These are phyloP conservation scores for Coleophoma crateriformis DNA, from an alignment of 2,329 filamentous ascomycete species.

Conservation along the genomic window DNA sequence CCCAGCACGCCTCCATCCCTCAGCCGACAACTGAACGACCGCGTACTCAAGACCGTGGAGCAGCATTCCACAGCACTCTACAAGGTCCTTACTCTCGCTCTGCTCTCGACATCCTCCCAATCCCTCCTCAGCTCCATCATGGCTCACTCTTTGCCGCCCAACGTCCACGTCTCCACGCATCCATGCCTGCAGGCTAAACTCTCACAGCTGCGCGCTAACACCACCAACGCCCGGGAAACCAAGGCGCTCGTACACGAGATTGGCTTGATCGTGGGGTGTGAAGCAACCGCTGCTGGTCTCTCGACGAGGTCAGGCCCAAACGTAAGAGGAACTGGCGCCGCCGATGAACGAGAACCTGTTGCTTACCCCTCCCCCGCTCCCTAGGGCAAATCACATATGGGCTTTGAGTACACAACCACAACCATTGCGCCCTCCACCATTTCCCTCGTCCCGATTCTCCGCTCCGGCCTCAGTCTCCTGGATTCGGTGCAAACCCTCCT, in stretches of 20 bases:
- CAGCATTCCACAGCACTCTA: too few species aligned
- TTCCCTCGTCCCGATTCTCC: slow-evolving; percentile 85
- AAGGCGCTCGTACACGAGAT: slow-evolving; percentile 84
- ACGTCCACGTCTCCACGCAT: slow-evolving; percentile 76
- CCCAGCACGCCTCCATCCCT: too few species aligned
- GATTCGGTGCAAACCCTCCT: slow-evolving; percentile 78
- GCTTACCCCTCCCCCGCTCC: too few species aligned
- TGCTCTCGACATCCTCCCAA: not conserved
- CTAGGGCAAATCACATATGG: slow-evolving; percentile 73
- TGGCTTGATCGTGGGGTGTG: slow-evolving; percentile 71
- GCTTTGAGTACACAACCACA: slow-evolving; percentile 66
- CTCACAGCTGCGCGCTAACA: slow-evolving; percentile 75
- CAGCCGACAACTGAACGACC: too few species aligned
- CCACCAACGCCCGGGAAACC: slow-evolving; percentile 67
- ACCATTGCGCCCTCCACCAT: slow-evolving; percentile 57
- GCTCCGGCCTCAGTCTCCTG: slow-evolving; percentile 87
- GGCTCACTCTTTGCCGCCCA: slow-evolving; percentile 41
- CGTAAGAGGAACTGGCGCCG: slow-evolving; percentile 36
- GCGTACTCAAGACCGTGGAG: too few species aligned
- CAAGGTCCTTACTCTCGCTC: not conserved
- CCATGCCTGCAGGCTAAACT: slow-evolving; percentile 86
- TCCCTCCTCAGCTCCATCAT: slow-evolving; percentile 7
- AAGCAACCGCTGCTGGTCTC: slow-evolving; percentile 67
- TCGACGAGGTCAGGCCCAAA: slow-evolving; percentile 51
- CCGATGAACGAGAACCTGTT: too few species aligned